phyloP scores from a whole-genome alignment of 2,329 filamentous ascomycete genomes.

The Aspergillus fischeri region DNA sequence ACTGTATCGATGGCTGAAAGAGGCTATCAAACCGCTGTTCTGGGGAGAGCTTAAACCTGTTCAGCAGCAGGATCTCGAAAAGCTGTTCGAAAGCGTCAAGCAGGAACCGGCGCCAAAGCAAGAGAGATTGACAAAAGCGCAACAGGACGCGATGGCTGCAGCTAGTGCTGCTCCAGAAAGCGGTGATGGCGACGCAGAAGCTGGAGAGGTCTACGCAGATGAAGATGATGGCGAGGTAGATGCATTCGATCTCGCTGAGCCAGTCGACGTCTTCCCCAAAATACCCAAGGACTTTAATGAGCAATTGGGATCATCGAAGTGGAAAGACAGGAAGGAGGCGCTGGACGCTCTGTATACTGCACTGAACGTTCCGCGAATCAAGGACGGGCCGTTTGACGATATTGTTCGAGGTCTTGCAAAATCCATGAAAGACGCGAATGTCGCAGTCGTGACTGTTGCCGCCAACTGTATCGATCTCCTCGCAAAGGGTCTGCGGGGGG shows the following conservation, averaged over 20 bases:
- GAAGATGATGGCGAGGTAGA: constrained; percentile 67
- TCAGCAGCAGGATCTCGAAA: constrained; percentile 89
- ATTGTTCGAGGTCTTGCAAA: constrained; percentile 81
- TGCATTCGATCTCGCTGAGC: constrained; percentile 75
- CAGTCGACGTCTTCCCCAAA: constrained; percentile 79
- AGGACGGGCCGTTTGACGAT: constrained; percentile 84
- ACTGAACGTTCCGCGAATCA: constrained; percentile 83
- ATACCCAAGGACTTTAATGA: constrained; percentile 80
- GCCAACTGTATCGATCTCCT: constrained; percentile 88
- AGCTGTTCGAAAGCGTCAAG: constrained; percentile 90
- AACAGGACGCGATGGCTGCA: constrained; percentile 78
- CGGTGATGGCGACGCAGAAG: constrained; percentile 54
- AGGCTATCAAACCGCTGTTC: constrained; percentile 97
- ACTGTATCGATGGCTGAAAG: constrained; percentile 92
- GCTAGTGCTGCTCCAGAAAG: constrained; percentile 58
- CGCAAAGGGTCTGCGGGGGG: constrained; percentile 75
- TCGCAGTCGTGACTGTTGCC: constrained; percentile 87
- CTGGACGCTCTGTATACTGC: constrained; percentile 74
- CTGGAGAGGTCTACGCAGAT: constrained; percentile 57
- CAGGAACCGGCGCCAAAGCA: constrained; percentile 83
- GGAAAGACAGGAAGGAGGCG: constrained; percentile 96
- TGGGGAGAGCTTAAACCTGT: constrained; percentile 94
- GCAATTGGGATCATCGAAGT: constrained; percentile 82
- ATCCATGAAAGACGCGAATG: constrained; percentile 98
- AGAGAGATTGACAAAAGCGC: constrained; percentile 79